Conservation (phyloP, 176 grass and related monocot species). For the Oryza coarctata region DNA sequence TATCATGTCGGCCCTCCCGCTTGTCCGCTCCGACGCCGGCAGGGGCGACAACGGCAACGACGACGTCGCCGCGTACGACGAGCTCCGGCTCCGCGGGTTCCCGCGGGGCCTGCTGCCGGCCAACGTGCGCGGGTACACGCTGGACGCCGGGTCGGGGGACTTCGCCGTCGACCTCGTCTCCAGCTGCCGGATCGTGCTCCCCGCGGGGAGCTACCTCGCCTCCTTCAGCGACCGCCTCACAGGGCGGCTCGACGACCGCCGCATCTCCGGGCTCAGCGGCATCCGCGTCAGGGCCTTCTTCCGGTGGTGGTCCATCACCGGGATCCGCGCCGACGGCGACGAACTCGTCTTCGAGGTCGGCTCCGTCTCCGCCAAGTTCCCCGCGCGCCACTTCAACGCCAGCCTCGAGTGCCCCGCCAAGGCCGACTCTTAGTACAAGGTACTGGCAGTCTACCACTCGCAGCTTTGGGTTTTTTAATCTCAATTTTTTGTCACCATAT, state of each 20-base stretch:
- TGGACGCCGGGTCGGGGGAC: slow-evolving; percentile 47
- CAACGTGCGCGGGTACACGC: slow-evolving; percentile 49
- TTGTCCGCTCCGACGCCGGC: slow-evolving; percentile 31
- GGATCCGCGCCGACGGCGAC: slow-evolving; percentile 55
- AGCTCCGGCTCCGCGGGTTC: slow-evolving; percentile 50
- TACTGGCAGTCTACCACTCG: neutral
- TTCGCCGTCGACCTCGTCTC: slow-evolving; percentile 41
- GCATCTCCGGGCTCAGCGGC: slow-evolving; percentile 50
- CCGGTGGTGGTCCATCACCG: slow-evolving; percentile 63
- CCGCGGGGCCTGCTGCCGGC: slow-evolving; percentile 52
- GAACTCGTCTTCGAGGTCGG: slow-evolving; percentile 62
- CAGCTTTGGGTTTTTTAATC: neutral
- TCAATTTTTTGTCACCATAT: neutral
- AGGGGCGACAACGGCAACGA: neutral
- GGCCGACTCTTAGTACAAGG: slow-evolving; percentile 30
- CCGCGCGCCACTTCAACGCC: slow-evolving; percentile 52
- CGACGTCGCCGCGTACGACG: slow-evolving; percentile 44
- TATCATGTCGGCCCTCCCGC: neutral
- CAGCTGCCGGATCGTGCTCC: slow-evolving; percentile 56
- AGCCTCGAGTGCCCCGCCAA: slow-evolving; percentile 55
- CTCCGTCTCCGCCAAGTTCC: slow-evolving; percentile 56
- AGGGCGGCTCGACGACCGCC: slow-evolving; percentile 43
- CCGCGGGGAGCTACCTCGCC: slow-evolving; percentile 58
- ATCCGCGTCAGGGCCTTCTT: slow-evolving; percentile 63
- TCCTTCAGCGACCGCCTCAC: slow-evolving; percentile 46